Percentiles rank a stretch among this genome's conserved stretches.
These are phyloP conservation scores for Linaria vulgaris DNA, from an alignment of 257 asterid species.

Conservation along the genomic window DNA sequence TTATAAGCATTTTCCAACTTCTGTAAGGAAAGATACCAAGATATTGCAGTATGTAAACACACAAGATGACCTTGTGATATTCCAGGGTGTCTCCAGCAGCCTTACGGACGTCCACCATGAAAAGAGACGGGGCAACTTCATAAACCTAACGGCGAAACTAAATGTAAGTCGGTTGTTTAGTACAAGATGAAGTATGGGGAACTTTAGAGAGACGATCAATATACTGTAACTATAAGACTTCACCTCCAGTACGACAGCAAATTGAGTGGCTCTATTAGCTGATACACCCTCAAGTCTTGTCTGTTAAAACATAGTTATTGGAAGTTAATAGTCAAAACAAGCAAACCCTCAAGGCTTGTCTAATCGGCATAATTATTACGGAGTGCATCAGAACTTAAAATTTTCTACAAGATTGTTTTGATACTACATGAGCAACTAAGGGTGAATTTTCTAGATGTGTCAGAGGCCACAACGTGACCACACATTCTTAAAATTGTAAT, in stretches of 20 bases:
- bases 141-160: slow-evolving; percentile 47
- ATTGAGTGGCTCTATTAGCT: slow-evolving; percentile 60
- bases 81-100: slow-evolving; percentile 94
- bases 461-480: slow-evolving; percentile 10
- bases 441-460: too few species aligned
- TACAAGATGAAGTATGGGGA: background rate
- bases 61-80: slow-evolving; percentile 71
- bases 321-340: slow-evolving; percentile 20
- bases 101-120: slow-evolving; percentile 93
- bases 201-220: slow-evolving; percentile 15
- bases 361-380: too few species aligned
- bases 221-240: slow-evolving; percentile 17
- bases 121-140: slow-evolving; percentile 89
- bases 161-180: background rate
- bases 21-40: background rate
- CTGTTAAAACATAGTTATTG: slow-evolving; percentile 43
- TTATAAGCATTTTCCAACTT: background rate
- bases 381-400: too few species aligned
- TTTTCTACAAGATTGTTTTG: too few species aligned
- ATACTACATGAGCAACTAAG: too few species aligned
- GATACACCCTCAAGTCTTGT: slow-evolving; percentile 84
- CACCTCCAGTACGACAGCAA: slow-evolving; percentile 96
- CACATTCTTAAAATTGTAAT: slow-evolving; percentile 5
- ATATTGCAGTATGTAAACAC: background rate
- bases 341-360: too few species aligned